phyloP scores from a whole-genome alignment of 495 filamentous ascomycete genomes.

The Neurospora sp. region DNA sequence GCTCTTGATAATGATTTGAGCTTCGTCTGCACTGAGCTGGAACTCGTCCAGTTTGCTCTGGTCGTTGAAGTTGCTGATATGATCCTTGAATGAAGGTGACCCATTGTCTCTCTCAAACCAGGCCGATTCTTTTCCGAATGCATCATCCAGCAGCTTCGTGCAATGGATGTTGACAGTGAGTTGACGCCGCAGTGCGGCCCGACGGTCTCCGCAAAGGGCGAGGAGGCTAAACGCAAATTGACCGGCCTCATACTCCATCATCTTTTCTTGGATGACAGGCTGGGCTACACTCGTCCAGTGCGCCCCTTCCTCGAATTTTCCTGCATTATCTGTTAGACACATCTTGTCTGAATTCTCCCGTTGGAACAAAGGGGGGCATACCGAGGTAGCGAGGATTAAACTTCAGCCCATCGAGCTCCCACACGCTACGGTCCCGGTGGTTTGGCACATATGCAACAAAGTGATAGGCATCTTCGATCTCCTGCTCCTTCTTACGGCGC shows the following conservation, averaged over 20 bases:
- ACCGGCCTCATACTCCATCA: constrained; percentile 29
- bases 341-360: neutral
- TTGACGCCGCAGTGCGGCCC: constrained; percentile 14
- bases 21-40: constrained; percentile 11
- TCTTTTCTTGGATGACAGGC: constrained; percentile 30
- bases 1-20: constrained; percentile 1
- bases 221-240: constrained; percentile 35
- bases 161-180: constrained; percentile 27
- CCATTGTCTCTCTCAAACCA: neutral
- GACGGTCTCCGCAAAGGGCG: constrained; percentile 34
- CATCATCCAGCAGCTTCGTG: constrained; percentile 18
- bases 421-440: constrained; percentile 48
- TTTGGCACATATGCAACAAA: constrained; percentile 86
- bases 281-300: constrained; percentile 33
- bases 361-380: constrained; percentile 20
- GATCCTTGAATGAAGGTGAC: neutral
- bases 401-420: constrained; percentile 86
- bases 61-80: constrained; percentile 4
- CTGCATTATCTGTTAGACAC: constrained; percentile 6
- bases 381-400: constrained; percentile 62
- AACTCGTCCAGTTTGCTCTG: constrained; percentile 12
- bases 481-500: constrained; percentile 9
- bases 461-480: constrained; percentile 54
- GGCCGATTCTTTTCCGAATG: neutral
- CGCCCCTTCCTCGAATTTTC: constrained; percentile 6